Percentiles rank a stretch among this genome's conserved stretches.
These are phyloP conservation scores for Gonapodya prolifera DNA, from an alignment of 192 early-diverging fungal species.

Conservation along the genomic window DNA sequence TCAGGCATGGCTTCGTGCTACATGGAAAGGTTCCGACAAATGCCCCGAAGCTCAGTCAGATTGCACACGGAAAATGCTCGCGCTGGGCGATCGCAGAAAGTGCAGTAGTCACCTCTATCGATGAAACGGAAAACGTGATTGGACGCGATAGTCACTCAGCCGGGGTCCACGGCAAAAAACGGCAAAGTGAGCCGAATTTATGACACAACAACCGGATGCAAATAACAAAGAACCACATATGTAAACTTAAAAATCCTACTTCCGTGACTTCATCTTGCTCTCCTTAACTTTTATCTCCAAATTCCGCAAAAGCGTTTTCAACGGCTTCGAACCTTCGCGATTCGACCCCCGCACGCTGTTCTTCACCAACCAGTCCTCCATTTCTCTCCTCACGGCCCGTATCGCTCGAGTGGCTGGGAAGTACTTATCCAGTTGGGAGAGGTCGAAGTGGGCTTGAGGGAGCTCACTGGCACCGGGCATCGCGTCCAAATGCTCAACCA, in stretches of 20 bases:
- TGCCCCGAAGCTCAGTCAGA: too few relatives aligned
- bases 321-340: not conserved
- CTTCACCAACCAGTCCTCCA: conserved; percentile 23
- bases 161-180: too few relatives aligned
- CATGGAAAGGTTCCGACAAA: too few relatives aligned
- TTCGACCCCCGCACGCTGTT: not conserved
- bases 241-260: not conserved
- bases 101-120: too few relatives aligned
- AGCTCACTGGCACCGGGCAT: not conserved
- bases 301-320: not conserved
- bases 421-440: conserved; percentile 5
- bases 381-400: conserved; percentile 7
- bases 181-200: too few relatives aligned
- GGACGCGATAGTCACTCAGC: too few relatives aligned
- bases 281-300: not conserved
- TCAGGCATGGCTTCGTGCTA: too few relatives aligned
- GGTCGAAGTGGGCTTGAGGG: not conserved
- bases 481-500: not conserved
- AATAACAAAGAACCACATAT: too few relatives aligned
- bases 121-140: too few relatives aligned
- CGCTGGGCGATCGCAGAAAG: too few relatives aligned
- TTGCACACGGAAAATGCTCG: too few relatives aligned
- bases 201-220: too few relatives aligned
- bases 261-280: not conserved
- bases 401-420: conserved; percentile 19